Percentiles rank a stretch among this genome's conserved stretches.
Evolutionary conservation across 371 early-diverging fungal genomes (phyloP).

Genomic region (Rhizopus sp.): DNA sequence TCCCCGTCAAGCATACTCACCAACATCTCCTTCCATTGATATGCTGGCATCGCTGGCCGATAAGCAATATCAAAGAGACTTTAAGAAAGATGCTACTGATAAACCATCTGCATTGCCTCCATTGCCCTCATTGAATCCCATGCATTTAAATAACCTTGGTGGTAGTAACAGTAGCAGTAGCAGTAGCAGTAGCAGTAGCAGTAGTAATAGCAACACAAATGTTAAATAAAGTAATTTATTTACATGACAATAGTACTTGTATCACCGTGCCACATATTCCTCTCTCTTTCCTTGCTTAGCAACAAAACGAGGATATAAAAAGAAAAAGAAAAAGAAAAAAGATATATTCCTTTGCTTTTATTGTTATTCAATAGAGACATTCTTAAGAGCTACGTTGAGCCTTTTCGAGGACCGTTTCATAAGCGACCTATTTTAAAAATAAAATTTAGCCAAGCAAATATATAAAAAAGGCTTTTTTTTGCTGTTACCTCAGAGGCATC

Average conservation of each 20-base stretch:
- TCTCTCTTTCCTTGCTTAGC: no score
- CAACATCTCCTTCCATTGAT: constrained; percentile 31
- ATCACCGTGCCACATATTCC: no score
- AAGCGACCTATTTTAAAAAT: constrained; percentile 56
- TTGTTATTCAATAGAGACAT: constrained; percentile 4
- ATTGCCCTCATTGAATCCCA: neutral
- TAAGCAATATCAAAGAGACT: constrained; percentile 24
- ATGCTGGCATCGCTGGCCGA: constrained; percentile 45
- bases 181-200: no score
- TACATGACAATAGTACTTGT: no score
- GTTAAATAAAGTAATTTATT: no score
- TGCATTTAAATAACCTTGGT: neutral
- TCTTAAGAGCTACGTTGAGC: constrained; percentile 48
- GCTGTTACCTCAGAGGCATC: constrained; percentile 63
- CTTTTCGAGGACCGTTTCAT: constrained; percentile 81
- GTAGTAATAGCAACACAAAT: no score
- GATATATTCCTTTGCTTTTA: constrained; percentile 2
- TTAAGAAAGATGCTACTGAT: constrained; percentile 13
- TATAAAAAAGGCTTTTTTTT: neutral
- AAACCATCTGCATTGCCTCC: constrained; percentile 27
- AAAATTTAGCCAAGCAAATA: neutral
- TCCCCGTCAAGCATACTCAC: constrained; percentile 11
- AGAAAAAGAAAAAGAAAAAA: constrained; percentile 1
- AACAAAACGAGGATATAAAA: no score
- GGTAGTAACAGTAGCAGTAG: no score